Base-by-base conservation (phyloP, 164 flowering plant genomes). In the Macadamia tetraphylla region DNA sequence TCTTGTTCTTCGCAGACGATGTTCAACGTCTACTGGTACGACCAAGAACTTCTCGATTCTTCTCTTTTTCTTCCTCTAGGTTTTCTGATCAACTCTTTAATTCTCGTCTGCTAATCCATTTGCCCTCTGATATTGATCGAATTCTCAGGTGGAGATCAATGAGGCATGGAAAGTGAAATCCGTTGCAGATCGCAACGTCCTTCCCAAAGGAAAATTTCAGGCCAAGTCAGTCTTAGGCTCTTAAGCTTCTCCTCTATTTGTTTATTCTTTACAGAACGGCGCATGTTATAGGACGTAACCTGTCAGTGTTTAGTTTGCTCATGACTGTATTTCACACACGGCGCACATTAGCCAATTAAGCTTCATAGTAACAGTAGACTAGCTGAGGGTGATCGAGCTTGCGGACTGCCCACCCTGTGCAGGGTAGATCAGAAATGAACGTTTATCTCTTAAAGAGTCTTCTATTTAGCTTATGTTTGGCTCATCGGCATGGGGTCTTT, bases 151-250 rank as follows among this genome's bases (percentile, higher is more conserved):
- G 6, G 96, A 91, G 72, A 77, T 92, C 32, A 94, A 90, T 73
- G 83, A 84, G 59, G 95, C 95, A 18, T 92, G 97, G 99, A 92
- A 87, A 75, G 81, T 81, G 62, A 89, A 88, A 69, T 53, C 84
- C 13, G 81, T 58, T 11, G 51, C 77, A 48, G 97, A 95, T 65
- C 88, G 91, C 6, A 91, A 93, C 6, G 66, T 86, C 42, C 91
- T 92, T 23, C 97, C 99, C 30, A 88, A 86, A 74, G 87, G 89
- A 17, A 95, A 87, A 81, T 63, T 82, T 35, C 89, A 88, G 23
- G 98, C 99, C 75, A 89, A 79, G 99, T 92, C n/a, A 75, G 87
- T 78, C 57, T 30, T 10, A 0, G 29, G 9, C 65, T 56, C 14
- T 5, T 46, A 46, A 23, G 13, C 51, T 46, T 3, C 51, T 8